phyloP scores from a whole-genome alignment of 306 rosid genomes.

The Vigna unguiculata region DNA sequence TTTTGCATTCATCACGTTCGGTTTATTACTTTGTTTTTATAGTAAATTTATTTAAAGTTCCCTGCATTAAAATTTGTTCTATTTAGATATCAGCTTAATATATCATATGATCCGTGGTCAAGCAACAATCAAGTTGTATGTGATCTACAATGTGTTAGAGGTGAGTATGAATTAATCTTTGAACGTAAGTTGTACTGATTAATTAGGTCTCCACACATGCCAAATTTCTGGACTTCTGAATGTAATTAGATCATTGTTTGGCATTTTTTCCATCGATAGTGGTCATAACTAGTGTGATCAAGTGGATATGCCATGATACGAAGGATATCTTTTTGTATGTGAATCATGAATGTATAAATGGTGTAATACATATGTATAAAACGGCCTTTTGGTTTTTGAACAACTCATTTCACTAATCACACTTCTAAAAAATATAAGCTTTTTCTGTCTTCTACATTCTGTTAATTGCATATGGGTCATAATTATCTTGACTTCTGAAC shows the following conservation, averaged over 20 bases:
- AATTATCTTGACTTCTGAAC: slow-evolving; percentile 23
- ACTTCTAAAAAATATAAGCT: slow-evolving; percentile 18
- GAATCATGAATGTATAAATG: slow-evolving; percentile 20
- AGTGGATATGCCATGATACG: slow-evolving; percentile 6
- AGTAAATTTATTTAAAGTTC: slow-evolving; percentile 30
- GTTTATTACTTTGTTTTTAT: neutral
- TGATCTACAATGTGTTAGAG: slow-evolving; percentile 96
- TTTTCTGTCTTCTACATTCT: slow-evolving; percentile 19
- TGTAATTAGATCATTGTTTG: slow-evolving; percentile 3
- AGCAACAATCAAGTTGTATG: slow-evolving; percentile 93
- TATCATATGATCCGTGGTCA: slow-evolving; percentile 99
- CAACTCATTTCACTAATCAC: slow-evolving; percentile 13
- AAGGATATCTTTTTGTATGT: neutral
- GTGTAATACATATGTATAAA: neutral
- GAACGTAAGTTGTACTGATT: slow-evolving; percentile 22
- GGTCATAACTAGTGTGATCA: slow-evolving; percentile 26
- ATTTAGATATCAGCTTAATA: slow-evolving; percentile 93
- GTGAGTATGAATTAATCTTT: slow-evolving; percentile 58
- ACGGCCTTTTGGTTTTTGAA: slow-evolving; percentile 22
- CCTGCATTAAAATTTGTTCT: slow-evolving; percentile 28
- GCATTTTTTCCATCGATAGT: slow-evolving; percentile 3
- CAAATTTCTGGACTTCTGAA: slow-evolving; percentile 28
- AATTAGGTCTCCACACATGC: slow-evolving; percentile 14
- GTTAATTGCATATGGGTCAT: slow-evolving; percentile 26
- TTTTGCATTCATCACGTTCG: slow-evolving; percentile 1